Evolutionary conservation across 2,329 filamentous ascomycete species (phyloP), one percentile per base, ranked within the genome.

Genomic region (Acephala macrosclerotiorum): DNA sequence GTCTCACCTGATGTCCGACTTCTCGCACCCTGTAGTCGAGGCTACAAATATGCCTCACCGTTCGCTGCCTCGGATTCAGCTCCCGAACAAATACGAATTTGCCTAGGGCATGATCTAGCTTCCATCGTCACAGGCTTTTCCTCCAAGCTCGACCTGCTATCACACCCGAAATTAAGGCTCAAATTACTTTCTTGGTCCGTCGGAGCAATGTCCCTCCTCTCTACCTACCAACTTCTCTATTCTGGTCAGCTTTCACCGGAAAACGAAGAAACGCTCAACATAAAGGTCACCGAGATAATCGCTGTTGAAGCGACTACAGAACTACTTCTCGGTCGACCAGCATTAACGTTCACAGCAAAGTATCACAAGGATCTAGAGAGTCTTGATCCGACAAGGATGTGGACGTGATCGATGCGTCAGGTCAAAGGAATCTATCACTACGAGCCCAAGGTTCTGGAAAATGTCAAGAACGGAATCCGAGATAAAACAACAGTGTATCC

Each of bases 141-240:
- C 40, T 42, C 40, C 5, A 42, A 42, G n/a, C 40, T 42, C 40
- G 5, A 16, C n/a, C 40, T 42, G 2, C 40, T 42, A 18, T 16
- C 40, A 7, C 56, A 58, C 56, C 33, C 56, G 3, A 9, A 38
- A 35, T 58, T 35, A 11, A 42, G 9, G 11, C 33, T 58, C n/a
- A 58, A 58, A 22, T 25, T 58, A 11, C 18, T 58, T 1, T 38
- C 33, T 8, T 58, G 56, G 56, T 58, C 56, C 8, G 16, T 58
- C n/a, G 56, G 56, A 35, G 35, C 20, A n/a, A 38, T 35, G 29
- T 20, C 33, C 2, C 56, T 58, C 12, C 33, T 58, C 18, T 58
- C 56, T 18, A 22, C 56, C 35, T 58, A 40, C 56, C 33, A 42
- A 9, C 56, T 58, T 22, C 56, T 58, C 35, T 18, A 7, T 8